Evolutionary conservation across 148 eudicot genomes (phyloP).

Genomic region (Rhododendron ferrugineum): DNA sequence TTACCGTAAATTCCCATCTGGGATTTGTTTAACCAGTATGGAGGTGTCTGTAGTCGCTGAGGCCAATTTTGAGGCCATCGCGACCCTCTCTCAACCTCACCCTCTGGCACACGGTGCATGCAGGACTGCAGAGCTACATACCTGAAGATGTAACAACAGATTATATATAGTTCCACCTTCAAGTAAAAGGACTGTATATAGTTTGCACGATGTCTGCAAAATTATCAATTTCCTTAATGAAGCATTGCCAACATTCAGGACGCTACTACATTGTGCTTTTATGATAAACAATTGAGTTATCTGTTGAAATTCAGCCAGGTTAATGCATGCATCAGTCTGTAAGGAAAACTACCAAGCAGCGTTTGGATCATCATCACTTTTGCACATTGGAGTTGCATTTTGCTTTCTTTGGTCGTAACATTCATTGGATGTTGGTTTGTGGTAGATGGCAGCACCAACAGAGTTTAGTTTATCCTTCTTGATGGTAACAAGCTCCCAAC

Average conservation of each 20-base stretch:
- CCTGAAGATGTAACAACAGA: conserved; percentile 26
- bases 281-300: not conserved
- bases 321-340: not conserved
- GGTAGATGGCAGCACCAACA: conserved; percentile 55
- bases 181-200: not conserved
- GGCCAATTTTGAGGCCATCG: conserved; percentile 70
- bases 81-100: conserved; percentile 48
- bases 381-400: conserved; percentile 40
- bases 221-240: not conserved
- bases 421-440: conserved; percentile 61
- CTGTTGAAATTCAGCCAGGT: not conserved
- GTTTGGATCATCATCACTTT: conserved; percentile 44
- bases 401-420: conserved; percentile 52
- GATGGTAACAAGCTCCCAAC: conserved; percentile 58
- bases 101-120: conserved; percentile 54
- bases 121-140: conserved; percentile 55
- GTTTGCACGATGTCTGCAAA: not conserved
- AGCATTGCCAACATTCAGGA: not conserved
- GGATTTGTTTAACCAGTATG: conserved; percentile 57
- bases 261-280: not conserved
- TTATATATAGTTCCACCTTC: not conserved
- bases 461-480: conserved; percentile 42
- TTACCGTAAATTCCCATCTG: conserved; percentile 61
- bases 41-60: conserved; percentile 43
- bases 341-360: conserved; percentile 48